Percentiles rank a stretch among this genome's conserved stretches.
phyloP scores from a whole-genome alignment of 2,329 filamentous ascomycete genomes.

The Alternaria solani region DNA sequence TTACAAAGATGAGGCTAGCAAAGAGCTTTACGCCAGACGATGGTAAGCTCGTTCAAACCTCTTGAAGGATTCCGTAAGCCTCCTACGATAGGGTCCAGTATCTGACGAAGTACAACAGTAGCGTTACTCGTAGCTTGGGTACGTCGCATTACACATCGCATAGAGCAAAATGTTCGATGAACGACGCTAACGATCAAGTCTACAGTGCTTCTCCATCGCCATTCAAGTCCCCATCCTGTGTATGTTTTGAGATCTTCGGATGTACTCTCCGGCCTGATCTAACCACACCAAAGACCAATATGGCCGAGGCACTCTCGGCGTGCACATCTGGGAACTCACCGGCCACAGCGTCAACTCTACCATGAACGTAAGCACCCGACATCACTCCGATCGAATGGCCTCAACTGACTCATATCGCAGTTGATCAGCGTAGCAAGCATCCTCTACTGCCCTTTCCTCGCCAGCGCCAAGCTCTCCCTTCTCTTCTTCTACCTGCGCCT shows the following conservation, averaged over 20 bases:
- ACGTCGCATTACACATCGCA: not conserved
- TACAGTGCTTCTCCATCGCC: conserved; percentile 16
- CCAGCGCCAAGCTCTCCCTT: conserved; percentile 32
- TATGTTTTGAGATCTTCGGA: not conserved
- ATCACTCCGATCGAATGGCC: not conserved
- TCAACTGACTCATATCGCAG: conserved; percentile 6
- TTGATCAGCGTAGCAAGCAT: conserved; percentile 17
- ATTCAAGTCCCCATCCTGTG: conserved; percentile 20
- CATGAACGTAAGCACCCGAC: conserved; percentile 13
- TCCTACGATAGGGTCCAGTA: not conserved
- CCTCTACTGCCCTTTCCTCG: conserved; percentile 25
- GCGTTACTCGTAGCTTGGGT: conserved; percentile 24
- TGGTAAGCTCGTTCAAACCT: conserved; percentile 17
- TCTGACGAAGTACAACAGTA: conserved; percentile 9
- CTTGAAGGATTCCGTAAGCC: not conserved
- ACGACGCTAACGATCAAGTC: not conserved
- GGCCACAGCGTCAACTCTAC: conserved; percentile 17
- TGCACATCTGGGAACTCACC: conserved; percentile 33
- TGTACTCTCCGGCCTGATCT: not conserved
- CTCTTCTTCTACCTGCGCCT: conserved; percentile 29
- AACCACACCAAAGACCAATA: conserved; percentile 16
- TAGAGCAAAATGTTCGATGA: not conserved
- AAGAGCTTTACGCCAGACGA: conserved; percentile 37
- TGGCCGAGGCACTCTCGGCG: conserved; percentile 22
- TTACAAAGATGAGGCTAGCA: conserved; percentile 33